A percentile compares a stretch with the other conserved stretches of the same genome.
Evolutionary conservation across 1,284 basidiomycete genomes (phyloP).

Genomic region (Fomitopsis schrenkii): DNA sequence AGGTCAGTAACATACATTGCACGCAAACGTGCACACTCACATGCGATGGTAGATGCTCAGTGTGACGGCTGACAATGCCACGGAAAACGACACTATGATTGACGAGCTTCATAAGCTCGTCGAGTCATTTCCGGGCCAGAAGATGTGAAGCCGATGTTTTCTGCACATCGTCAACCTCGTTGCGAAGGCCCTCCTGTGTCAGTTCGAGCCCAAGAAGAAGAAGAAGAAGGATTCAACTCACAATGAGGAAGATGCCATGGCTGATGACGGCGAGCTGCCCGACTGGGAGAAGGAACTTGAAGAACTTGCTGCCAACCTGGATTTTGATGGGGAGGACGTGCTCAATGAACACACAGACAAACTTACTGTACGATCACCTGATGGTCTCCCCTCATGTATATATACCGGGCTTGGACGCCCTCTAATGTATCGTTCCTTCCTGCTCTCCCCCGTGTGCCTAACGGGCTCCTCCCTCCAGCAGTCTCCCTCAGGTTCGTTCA

Average conservation of each 20-base stretch:
- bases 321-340: background rate
- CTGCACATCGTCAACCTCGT: background rate
- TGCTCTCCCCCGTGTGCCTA: too few relatives aligned
- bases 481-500: too few relatives aligned
- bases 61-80: slow-evolving; percentile 27
- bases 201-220: background rate
- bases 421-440: too few relatives aligned
- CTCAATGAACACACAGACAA: slow-evolving; percentile 4
- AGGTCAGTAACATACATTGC: background rate
- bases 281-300: background rate
- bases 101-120: slow-evolving; percentile 16
- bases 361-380: too few relatives aligned
- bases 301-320: background rate
- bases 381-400: too few relatives aligned
- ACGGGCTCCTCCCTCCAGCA: too few relatives aligned
- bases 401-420: too few relatives aligned
- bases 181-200: background rate
- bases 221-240: too few relatives aligned
- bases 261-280: background rate
- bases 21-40: background rate
- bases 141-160: background rate
- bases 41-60: background rate
- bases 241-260: too few relatives aligned
- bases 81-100: slow-evolving; percentile 30
- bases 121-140: background rate